Base-by-base conservation (phyloP, 73 alveolate species). In the Paramecium sonneborni region DNA sequence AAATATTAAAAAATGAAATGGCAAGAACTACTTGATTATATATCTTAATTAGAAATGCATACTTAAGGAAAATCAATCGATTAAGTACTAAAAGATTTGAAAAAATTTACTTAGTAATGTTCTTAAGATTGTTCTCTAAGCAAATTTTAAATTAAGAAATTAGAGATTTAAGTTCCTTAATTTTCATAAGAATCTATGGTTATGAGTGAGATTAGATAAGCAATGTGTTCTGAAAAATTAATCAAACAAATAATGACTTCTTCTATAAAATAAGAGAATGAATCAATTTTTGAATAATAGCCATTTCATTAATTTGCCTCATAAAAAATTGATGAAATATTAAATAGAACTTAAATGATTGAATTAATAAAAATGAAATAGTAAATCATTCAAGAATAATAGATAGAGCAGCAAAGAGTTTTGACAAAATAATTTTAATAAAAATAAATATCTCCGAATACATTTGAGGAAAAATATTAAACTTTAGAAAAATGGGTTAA, bases 161-260 rank as follows among this genome's bases (percentile, higher is more conserved):
- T 62, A 30, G 84, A 62, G 26, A 62, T 62, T 3, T 30, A 62
- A 32, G 84, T 62, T 30, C 84, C 84, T 26, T 10, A 62, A 62
- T 62, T 62, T 62, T 62, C 84, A 12, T 62, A 62, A 1, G 84
- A 62, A 26, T 62, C 84, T 14, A 62, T 62, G 39, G 84, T 62
- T 1, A 62, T 62, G 84, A 62, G 84, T 62, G 84, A 62, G 24
- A 62, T 62, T 3, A 62, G 84, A 62, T 62, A 62, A 32, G 84
- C 84, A 1, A 62, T 62, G 84, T 62, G 84, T 62, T 62, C 84
- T 26, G 84, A 62, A 62, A 62, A 62, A 6, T 30, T 62, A 32
- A 62, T 62, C 10, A 26, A 9, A 30, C 12, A 62, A 62, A 62
- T 32, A 26, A 8, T 62, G 10, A 26, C 39, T 23, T 62, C 48